Evolutionary conservation across 495 filamentous ascomycete species (phyloP).

Genomic region (Talaromyces wortmannii): DNA sequence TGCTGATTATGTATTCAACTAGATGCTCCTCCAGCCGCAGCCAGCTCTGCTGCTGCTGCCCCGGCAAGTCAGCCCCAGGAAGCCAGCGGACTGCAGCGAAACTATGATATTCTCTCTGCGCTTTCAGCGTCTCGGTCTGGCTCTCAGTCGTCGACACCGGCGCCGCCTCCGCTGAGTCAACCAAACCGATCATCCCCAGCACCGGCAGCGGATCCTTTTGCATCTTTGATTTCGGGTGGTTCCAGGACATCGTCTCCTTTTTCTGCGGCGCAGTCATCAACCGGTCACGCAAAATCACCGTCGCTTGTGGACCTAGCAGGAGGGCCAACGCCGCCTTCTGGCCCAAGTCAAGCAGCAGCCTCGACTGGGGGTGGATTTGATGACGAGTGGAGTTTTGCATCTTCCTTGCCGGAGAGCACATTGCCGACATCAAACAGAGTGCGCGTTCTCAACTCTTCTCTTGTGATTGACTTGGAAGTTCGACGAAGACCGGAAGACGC

Average conservation of each 20-base stretch:
- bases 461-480: conserved; percentile 46
- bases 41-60: conserved; percentile 5
- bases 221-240: conserved; percentile 55
- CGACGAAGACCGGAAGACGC: conserved; percentile 29
- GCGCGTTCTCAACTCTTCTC: conserved; percentile 47
- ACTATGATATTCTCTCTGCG: conserved; percentile 58
- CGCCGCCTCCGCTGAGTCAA: conserved; percentile 20
- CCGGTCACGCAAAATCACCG: conserved; percentile 18
- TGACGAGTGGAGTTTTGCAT: conserved; percentile 93
- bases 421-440: conserved; percentile 54
- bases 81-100: conserved; percentile 45
- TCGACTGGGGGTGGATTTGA: conserved; percentile 25
- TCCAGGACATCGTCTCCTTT: conserved; percentile 36
- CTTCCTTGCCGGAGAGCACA: conserved; percentile 60
- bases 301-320: conserved; percentile 39
- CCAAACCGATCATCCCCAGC: conserved; percentile 30
- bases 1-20: neutral
- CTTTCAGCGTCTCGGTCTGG: conserved; percentile 27
- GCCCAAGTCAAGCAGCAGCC: conserved; percentile 14
- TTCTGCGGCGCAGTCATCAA: conserved; percentile 8
- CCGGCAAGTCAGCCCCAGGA: conserved; percentile 39
- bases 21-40: conserved; percentile 2
- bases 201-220: conserved; percentile 55
- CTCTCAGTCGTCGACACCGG: conserved; percentile 45
- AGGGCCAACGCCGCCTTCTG: conserved; percentile 11